Percentiles rank a stretch among this genome's conserved stretches.
These are phyloP conservation scores for Thermothielavioides terrestris DNA, from an alignment of 495 filamentous ascomycete species.

Conservation along the genomic window DNA sequence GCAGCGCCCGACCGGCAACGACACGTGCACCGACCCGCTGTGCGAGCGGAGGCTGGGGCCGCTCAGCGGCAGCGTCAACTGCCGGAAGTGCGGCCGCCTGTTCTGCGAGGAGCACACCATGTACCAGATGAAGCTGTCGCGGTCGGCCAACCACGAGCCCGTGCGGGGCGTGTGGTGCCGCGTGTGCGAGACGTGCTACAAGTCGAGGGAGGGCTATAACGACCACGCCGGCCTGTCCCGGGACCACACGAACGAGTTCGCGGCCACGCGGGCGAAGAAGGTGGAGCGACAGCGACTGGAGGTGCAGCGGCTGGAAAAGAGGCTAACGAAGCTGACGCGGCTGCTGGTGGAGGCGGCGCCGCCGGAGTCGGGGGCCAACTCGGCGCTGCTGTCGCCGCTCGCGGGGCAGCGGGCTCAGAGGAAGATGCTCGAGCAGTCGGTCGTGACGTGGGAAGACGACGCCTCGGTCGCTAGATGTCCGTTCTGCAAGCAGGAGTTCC, in stretches of 20 bases:
- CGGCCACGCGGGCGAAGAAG: conserved; percentile 56
- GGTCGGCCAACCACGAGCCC: conserved; percentile 84
- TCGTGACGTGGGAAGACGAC: conserved; percentile 95
- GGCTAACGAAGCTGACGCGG: conserved; percentile 83
- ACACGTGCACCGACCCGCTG: conserved; percentile 76
- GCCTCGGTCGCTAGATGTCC: conserved; percentile 70
- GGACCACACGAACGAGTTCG: conserved; percentile 64
- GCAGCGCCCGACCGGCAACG: conserved; percentile 65
- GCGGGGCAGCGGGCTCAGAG: conserved; percentile 51
- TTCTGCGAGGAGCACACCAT: conserved; percentile 98
- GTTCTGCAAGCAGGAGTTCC: conserved; percentile 91
- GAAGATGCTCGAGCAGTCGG: conserved; percentile 76
- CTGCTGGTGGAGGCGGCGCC: conserved; percentile 66
- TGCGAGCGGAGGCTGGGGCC: conserved; percentile 73
- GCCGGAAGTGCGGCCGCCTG: conserved; percentile 79
- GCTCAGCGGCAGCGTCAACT: conserved; percentile 79
- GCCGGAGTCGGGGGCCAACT: conserved; percentile 37
- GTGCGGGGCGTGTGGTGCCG: conserved; percentile 87
- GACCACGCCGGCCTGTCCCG: conserved; percentile 65
- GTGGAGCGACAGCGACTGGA: conserved; percentile 82
- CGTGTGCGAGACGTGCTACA: conserved; percentile 97
- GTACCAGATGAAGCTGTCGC: conserved; percentile 98
- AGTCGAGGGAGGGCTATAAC: conserved; percentile 90
- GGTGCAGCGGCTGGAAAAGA: conserved; percentile 79
- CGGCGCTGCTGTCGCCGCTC: conserved; percentile 26